Evolutionary conservation across 208 protist genomes (phyloP), one percentile per base, ranked within the genome.

Genomic region (Balamuthia mandrillaris): DNA sequence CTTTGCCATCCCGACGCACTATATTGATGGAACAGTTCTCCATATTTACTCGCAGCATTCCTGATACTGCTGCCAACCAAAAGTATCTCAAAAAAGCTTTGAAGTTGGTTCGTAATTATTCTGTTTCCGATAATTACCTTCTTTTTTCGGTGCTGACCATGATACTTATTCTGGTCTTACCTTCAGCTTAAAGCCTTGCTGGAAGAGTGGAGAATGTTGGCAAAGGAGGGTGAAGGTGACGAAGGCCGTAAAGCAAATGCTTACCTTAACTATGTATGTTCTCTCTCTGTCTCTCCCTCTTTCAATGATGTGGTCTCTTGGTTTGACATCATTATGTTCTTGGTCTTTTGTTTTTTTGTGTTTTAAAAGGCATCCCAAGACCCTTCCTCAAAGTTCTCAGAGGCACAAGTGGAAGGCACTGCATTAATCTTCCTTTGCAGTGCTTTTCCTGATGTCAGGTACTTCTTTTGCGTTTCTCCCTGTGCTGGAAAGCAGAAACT

Each of bases 21-120:
- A 79, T 49, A 3, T 60, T 79, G 31, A 21, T 79, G 33, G 70
- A 79, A 33, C 70, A 79, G 47, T 79, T 79, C 70, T 60, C 47
- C 47, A 24, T 42, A 3, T 42, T 79, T 18, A 41, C 70, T 31
- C 39, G 47, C 33, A 79, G 70, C 70, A 58, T 79, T 39, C 70
- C 70, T 33, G 70, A 79, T n/a, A 79, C 70, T 2, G 47, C 52
- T 6, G 47, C 58, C 70, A 79, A 60, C 70, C 41, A 37, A 29
- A 79, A 79, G 47, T 79, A 27, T 33, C 70, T 79, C 70, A 37
- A 10, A 42, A 79, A 79, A 49, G 68, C 56, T 7, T 4, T n/a
- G n/a, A n/a, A n/a, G n/a, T n/a, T n/a, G n/a, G n/a, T n/a, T n/a
- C n/a, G n/a, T n/a, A 10, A 4, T 6, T 42, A 4, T n/a, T 29